Base-by-base conservation (phyloP, 2,329 filamentous ascomycete species). In the Nemania sp. region DNA sequence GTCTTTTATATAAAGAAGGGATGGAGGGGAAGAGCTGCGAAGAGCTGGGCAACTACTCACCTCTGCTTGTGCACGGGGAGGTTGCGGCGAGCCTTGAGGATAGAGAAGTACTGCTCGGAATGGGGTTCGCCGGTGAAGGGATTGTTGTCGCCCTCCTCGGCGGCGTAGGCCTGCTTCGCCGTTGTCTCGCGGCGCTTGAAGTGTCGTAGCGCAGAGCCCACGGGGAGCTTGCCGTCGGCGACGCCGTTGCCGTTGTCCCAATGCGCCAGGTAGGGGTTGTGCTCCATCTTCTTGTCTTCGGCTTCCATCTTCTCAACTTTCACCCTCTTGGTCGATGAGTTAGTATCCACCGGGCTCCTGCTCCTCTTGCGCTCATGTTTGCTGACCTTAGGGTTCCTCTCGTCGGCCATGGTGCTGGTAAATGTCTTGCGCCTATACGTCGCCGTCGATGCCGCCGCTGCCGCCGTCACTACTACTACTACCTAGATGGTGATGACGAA, bases 201-300 rank as follows among this genome's bases (percentile, higher is more conserved):
- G 67, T 86, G 84, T 49, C 86, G 84, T 64, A 97, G 84, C 55
- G 86, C 82, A 29, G 87, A 85, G 60, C 73, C 79, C 29, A 73
- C 73, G 62, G 78, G 73, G 58, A 74, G 67, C 67, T 74, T 71
- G 41, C 78, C 75, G 66, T 76, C 72, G 60, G 82, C 76, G 58
- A 77, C 82, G 68, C 79, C 78, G 81, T 95, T 89, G 53, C 81
- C 77, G 38, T 77, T 75, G 81, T 95, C 90, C 89, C 92, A 92
- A 81, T 99, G 96, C 64, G 94, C 93, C 70, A 99, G 89, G 83
- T 99, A 98, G 1, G 93, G 93, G 79, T 98, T 98, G 78, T 87
- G 78, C 70, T 80, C 80, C 54, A 32, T 26, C 59, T 43, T 52
- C 56, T 75, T 78, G 43, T 77, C 76, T 38, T 77, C 77, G 27